Percentiles rank a stretch among this genome's conserved stretches.
These are phyloP conservation scores for Tetrapisispora namnaoensis DNA, from an alignment of 805 yeast genomes.

Conservation along the genomic window DNA sequence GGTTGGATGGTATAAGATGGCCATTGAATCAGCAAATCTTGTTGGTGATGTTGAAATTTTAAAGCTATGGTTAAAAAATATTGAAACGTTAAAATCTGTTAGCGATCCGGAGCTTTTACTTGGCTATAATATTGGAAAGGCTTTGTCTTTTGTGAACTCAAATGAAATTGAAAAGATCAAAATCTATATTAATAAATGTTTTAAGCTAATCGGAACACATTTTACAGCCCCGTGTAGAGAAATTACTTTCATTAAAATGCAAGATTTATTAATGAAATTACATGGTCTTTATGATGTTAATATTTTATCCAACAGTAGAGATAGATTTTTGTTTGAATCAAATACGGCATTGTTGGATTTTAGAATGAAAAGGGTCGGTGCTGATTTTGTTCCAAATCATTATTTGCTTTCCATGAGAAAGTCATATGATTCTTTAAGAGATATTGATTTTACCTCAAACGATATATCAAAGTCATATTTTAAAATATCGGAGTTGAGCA, in stretches of 20 bases:
- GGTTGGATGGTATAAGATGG: conserved; percentile 52
- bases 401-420: conserved; percentile 50
- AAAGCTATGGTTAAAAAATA: conserved; percentile 46
- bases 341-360: conserved; percentile 13
- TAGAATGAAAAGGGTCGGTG: conserved; percentile 32
- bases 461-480: conserved; percentile 45
- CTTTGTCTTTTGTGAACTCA: conserved; percentile 38
- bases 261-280: conserved; percentile 40
- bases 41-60: conserved; percentile 46
- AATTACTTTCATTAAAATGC: conserved; percentile 42
- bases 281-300: conserved; percentile 57
- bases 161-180: conserved; percentile 30
- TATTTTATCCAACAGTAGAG: conserved; percentile 24
- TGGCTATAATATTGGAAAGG: conserved; percentile 57
- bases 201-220: conserved; percentile 49
- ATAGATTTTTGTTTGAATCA: conserved; percentile 10
- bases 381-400: conserved; percentile 52
- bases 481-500: conserved; percentile 50
- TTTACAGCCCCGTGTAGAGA: conserved; percentile 39
- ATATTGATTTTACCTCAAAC: conserved; percentile 12
- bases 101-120: conserved; percentile 47
- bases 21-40: conserved; percentile 64
- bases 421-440: conserved; percentile 32
- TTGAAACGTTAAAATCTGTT: conserved; percentile 35
- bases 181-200: conserved; percentile 40